A percentile compares a stretch with the other conserved stretches of the same genome.
Evolutionary conservation across 306 rosid genomes (phyloP).

Genomic region (Herpetospermum pedunculosum): DNA sequence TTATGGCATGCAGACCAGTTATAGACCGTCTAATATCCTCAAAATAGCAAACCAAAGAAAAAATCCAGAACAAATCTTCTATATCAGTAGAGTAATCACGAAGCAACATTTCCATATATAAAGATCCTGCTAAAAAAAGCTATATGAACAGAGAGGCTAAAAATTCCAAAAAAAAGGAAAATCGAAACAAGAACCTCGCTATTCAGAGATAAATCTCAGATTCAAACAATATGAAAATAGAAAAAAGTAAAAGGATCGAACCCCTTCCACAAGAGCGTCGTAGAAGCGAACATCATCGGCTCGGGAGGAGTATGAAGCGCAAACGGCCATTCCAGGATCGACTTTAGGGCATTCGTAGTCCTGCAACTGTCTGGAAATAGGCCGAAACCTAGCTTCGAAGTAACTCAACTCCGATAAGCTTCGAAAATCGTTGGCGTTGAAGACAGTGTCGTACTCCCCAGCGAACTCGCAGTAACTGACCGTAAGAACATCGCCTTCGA

Average conservation of each 20-base stretch:
- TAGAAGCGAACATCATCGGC: slow-evolving; percentile 31
- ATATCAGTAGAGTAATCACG: not conserved
- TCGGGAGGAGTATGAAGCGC: slow-evolving; percentile 19
- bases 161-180: not conserved
- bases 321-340: slow-evolving; percentile 12
- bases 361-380: slow-evolving; percentile 29
- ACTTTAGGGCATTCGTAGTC: slow-evolving; percentile 25
- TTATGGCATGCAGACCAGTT: not conserved
- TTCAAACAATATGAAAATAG: not conserved
- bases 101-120: not conserved
- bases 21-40: not conserved
- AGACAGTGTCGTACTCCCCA: slow-evolving; percentile 5
- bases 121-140: not conserved
- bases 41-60: not conserved
- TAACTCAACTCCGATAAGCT: slow-evolving; percentile 13
- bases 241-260: not conserved
- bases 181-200: not conserved
- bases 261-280: slow-evolving; percentile 30
- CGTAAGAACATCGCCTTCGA: slow-evolving; percentile 19
- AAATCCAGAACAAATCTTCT: not conserved
- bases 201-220: not conserved
- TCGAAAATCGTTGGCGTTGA: not conserved
- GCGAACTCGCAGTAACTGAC: slow-evolving; percentile 17
- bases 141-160: not conserved
- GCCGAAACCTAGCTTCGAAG: slow-evolving; percentile 24